Base-by-base conservation (phyloP, 2,329 filamentous ascomycete species). In the Diplodia sapinea region DNA sequence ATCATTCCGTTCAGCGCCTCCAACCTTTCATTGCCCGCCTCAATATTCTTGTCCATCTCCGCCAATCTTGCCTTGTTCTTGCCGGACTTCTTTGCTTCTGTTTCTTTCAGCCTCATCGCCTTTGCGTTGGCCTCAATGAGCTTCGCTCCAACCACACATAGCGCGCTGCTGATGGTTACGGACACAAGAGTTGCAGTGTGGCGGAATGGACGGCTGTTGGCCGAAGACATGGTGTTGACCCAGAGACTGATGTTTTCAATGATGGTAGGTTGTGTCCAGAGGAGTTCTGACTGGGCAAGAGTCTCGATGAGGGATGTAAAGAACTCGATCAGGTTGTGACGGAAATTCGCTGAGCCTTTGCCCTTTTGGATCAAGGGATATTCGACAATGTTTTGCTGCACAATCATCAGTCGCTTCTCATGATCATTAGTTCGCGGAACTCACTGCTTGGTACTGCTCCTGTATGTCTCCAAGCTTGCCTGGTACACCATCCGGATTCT, bases 131-230 rank as follows among this genome's bases (percentile, higher is more conserved):
- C 88, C 54, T 89, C 85, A 57, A 91, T 88, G 33, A 95, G 85
- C 38, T 89, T 87, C 65, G 87, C 87, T 12, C 91, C 91, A 40
- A 94, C 84, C 56, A 87, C 84, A 70, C 93, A 94, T 31, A 98
- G 83, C 0, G 91, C 88, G 40, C 88, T 92, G 67, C 92, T 90
- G 71, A 97, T 90, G 17, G 92, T 86, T 40, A 98, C 82, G 1
- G 92, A 90, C 29, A 94, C 89, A 0, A 95, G 89, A 1, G 94
- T 97, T 0, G 94, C 91, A 0, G 95, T 99, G 79, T 99, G 95
- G 71, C 95, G 88, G 79, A 99, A 97, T 1, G 95, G 93, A 66
- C 95, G 89, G 70, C 94, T 89, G 4, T 88, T 86, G 0, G 93
- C 94, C 4, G 93, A 95, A 2, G 94, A 95, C 90, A 99, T 92